These are phyloP conservation scores for Geosmithia putterillii DNA, from an alignment of 2,329 filamentous ascomycete genomes.

Conservation along the genomic window DNA sequence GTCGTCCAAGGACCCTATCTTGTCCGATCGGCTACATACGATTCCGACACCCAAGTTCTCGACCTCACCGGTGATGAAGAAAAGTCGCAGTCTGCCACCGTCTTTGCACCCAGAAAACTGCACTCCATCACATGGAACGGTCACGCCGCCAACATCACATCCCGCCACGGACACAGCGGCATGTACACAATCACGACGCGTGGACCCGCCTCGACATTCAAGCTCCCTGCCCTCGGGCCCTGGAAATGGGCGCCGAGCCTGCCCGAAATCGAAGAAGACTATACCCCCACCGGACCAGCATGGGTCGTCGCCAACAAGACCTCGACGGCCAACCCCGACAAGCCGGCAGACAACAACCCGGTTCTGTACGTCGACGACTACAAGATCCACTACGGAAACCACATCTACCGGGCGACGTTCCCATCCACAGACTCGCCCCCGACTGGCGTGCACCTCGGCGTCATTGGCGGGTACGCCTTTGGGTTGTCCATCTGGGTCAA, in stretches of 20 bases:
- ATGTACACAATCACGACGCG: conserved; percentile 14
- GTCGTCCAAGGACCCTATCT: conserved; percentile 39
- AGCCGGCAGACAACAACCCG: conserved; percentile 35
- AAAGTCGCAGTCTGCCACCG: conserved; percentile 24
- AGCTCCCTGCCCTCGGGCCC: conserved; percentile 24
- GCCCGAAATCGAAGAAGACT: conserved; percentile 30
- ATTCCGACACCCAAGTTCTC: conserved; percentile 19
- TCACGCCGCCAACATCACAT: conserved; percentile 15
- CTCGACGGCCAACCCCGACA: conserved; percentile 31
- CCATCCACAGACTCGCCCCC: conserved; percentile 19
- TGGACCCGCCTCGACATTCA: conserved; percentile 13
- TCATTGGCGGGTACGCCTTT: conserved; percentile 41
- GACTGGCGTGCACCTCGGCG: conserved; percentile 32
- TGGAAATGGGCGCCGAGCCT: conserved; percentile 37
- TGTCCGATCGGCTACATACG: conserved; percentile 29
- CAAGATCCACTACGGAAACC: conserved; percentile 38
- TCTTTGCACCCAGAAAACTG: conserved; percentile 33
- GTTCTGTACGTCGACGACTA: conserved; percentile 47
- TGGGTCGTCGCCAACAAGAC: conserved; percentile 38
- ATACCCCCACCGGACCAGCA: conserved; percentile 25
- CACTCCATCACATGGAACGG: conserved; percentile 40
- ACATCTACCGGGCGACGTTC: conserved; percentile 42
- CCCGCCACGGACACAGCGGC: conserved; percentile 11
- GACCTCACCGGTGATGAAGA: conserved; percentile 31
- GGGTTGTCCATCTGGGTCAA: conserved; percentile 48